Evolutionary conservation across 164 flowering plant species (phyloP), one percentile per base, ranked within the genome.

Genomic region (Tetracentron sinense): DNA sequence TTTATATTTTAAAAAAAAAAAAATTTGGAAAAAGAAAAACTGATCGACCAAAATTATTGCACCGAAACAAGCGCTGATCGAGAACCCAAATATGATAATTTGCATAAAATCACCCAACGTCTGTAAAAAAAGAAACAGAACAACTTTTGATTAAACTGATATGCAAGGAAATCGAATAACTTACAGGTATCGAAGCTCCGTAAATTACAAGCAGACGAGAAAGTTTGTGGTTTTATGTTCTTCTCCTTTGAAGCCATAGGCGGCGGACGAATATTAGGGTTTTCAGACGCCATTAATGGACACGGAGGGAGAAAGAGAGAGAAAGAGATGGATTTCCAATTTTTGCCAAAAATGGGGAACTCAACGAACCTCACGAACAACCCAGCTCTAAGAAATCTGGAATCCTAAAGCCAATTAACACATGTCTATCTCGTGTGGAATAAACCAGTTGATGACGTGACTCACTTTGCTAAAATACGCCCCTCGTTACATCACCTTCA

Each of bases 181-280:
- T 65, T 49, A 69, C 67, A 47, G 26, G 53, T 38, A 53, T 21
- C 17, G 23, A 5, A 53, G 47, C 30, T 61, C 56, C 12, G 23
- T 2, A 38, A 49, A 54, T 25, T 56, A 22, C 54, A 27, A 42
- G n/a, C 21, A 20, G 6, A 0, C 16, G 35, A n/a, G 11, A 28
- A 31, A 25, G 20, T 22, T 7, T 46, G 19, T 49, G 51, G 2
- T 16, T 42, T 50, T 16, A 7, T 38, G 25, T 8, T 46, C 64
- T 57, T 30, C 58, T 44, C 20, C 23, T 21, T 33, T 15, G 19
- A 47, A 49, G 12, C 28, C 27, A 48, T 44, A 66, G 75, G 66
- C 77, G 67, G 78, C 70, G 47, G 64, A 30, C 14, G 29, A 54
- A 53, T 20, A 23, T 63, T 75, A 78, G 82, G 82, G 78, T 67